Percentiles rank a stretch among this genome's conserved stretches.
phyloP scores from a whole-genome alignment of 2,329 filamentous ascomycete genomes.

The Emydomyces testavorans region DNA sequence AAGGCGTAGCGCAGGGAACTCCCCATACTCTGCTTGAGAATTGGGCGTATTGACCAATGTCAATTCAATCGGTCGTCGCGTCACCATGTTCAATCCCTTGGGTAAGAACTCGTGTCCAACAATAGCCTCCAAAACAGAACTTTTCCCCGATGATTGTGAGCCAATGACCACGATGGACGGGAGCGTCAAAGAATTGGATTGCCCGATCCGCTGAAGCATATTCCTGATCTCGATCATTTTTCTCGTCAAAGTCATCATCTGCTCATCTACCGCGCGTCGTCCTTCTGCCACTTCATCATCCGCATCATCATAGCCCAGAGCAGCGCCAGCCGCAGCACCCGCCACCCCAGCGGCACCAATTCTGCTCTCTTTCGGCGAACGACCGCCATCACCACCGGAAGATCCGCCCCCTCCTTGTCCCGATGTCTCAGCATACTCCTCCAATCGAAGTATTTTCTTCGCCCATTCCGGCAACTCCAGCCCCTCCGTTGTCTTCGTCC shows the following conservation, averaged over 20 bases:
- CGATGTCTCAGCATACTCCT: conserved; percentile 46
- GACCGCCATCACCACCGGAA: conserved; percentile 38
- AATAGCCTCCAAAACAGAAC: conserved; percentile 90
- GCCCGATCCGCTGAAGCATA: conserved; percentile 80
- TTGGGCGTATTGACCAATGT: conserved; percentile 92
- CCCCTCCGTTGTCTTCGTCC: conserved; percentile 71
- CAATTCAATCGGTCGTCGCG: conserved; percentile 84
- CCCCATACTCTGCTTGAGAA: conserved; percentile 77
- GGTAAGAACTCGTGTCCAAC: conserved; percentile 96
- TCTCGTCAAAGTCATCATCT: conserved; percentile 98
- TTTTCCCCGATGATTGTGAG: conserved; percentile 96
- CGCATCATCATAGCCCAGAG: conserved; percentile 62
- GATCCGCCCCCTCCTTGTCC: conserved; percentile 31
- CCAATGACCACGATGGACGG: conserved; percentile 99
- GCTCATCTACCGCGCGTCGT: conserved; percentile 72
- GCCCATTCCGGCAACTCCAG: conserved; percentile 67
- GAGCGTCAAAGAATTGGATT: conserved; percentile 75
- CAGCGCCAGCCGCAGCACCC: conserved; percentile 59
- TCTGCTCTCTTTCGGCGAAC: conserved; percentile 45
- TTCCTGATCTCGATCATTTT: conserved; percentile 99
- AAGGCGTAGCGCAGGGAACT: conserved; percentile 84
- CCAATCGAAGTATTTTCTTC: conserved; percentile 54
- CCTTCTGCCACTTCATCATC: conserved; percentile 45
- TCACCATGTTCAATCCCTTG: conserved; percentile 99
- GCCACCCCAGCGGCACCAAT: conserved; percentile 49